These are phyloP conservation scores for Dactylellina sp. DNA, from an alignment of 2,329 filamentous ascomycete species.

Conservation along the genomic window DNA sequence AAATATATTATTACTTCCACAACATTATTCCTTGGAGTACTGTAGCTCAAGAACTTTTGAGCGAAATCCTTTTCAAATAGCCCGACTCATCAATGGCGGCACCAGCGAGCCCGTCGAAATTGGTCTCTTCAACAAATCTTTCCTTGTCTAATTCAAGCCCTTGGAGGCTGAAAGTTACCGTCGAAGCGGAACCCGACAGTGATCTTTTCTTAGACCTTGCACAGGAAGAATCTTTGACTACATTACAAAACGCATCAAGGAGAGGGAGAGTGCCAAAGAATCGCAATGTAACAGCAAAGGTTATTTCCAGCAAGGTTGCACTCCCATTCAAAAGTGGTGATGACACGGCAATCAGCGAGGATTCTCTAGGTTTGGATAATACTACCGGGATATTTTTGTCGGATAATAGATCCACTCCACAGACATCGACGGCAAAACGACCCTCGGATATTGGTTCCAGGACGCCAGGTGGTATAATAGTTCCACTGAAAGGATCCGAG, in stretches of 20 bases:
- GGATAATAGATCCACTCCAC: background rate
- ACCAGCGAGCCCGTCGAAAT: constrained; percentile 41
- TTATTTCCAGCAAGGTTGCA: constrained; percentile 13
- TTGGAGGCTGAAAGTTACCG: constrained; percentile 49
- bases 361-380: constrained; percentile 48
- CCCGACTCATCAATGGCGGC: constrained; percentile 8
- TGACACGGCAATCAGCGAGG: constrained; percentile 37
- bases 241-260: constrained; percentile 3
- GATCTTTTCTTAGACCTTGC: constrained; percentile 50
- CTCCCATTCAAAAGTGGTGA: constrained; percentile 20
- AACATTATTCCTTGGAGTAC: too few relatives aligned
- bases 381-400: constrained; percentile 45
- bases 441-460: constrained; percentile 5
- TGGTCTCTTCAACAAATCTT: constrained; percentile 53
- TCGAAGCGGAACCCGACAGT: constrained; percentile 47
- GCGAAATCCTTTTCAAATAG: background rate
- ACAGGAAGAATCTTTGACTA: constrained; percentile 35
- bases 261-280: constrained; percentile 20
- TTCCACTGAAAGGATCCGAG: constrained; percentile 46
- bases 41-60: too few relatives aligned
- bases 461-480: constrained; percentile 16
- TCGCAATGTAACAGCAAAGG: constrained; percentile 9
- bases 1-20: background rate
- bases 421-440: constrained; percentile 19
- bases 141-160: constrained; percentile 53